Evolutionary conservation across 2,329 filamentous ascomycete genomes (phyloP), one percentile per base, ranked within the genome.

Genomic region (Teratosphaeria epicoccoides): DNA sequence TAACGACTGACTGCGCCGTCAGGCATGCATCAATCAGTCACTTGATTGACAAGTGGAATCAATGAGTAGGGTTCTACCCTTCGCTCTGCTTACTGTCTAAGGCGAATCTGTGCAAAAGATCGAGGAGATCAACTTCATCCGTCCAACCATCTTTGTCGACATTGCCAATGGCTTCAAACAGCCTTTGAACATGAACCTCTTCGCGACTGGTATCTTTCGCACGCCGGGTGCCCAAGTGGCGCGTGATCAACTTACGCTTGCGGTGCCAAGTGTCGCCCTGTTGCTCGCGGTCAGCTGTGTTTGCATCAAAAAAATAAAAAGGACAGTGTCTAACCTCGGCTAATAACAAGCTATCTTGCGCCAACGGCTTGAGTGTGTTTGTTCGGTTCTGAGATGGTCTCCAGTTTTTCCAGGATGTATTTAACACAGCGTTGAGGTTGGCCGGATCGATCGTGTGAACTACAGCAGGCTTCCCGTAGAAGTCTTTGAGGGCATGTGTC

Each of bases 91-190:
- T n/a, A n/a, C 66, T 68, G 52, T 73, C 69, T 3, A 72, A 57
- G 4, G 69, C 71, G 1, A 62, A 50, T 4, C 49, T 49, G 57
- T 68, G 67, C 49, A 73, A 64, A 3, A 63, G 55, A n/a, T 59
- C 56, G 26, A 59, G 52, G 45, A 66, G 44, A 53, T 68, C 61
- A 10, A 64, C 55, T 20, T 51, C 54, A 4, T 43, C 46, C 9
- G 60, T 61, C 61, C 60, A 63, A 28, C 61, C 59, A 22, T 58
- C 46, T 14, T 46, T 23, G 22, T 26, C 43, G 10, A 17, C 23
- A 24, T 24, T 4, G 1, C 57, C 57, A 17, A 57, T 57, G 4
- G 55, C 54, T 14, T 52, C 46, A 23, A 56, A 59, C 4, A 59
- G 51, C 6, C 54, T 37, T 11, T 57, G 52, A 11, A 59, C 52